phyloP scores from a whole-genome alignment of 2,329 filamentous ascomycete genomes.

The Botryotinia calthae region DNA sequence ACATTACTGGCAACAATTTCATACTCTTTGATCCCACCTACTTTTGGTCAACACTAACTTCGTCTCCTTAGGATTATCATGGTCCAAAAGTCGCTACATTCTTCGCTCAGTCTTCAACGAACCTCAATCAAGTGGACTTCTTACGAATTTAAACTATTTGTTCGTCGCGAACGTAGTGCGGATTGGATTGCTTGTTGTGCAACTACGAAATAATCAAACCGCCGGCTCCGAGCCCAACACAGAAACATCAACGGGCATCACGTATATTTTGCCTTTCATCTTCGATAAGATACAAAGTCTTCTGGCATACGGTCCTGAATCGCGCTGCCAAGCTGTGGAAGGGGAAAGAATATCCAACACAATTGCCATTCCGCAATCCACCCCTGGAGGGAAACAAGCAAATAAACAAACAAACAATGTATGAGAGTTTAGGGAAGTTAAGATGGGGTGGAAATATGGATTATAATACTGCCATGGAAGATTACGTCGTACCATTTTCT shows the following conservation, averaged over 20 bases:
- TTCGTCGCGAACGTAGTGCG: not conserved
- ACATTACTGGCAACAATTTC: not conserved
- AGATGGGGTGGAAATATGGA: not conserved
- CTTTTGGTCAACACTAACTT: not conserved
- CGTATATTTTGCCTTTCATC: not conserved
- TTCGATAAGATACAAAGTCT: not conserved
- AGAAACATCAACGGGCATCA: not conserved
- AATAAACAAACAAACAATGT: not conserved
- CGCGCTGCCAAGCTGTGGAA: not conserved
- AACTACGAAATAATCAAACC: not conserved
- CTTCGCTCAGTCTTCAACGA: not conserved
- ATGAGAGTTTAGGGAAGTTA: not conserved
- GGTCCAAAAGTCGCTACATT: not conserved
- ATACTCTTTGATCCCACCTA: not conserved
- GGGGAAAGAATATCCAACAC: not conserved
- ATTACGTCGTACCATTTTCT: not conserved
- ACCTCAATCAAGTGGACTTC: not conserved
- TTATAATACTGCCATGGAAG: not conserved
- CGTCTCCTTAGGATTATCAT: not conserved
- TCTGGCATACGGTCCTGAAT: not conserved
- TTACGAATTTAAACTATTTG: not conserved
- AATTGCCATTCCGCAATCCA: not conserved
- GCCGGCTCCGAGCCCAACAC: not conserved
- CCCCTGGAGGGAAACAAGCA: not conserved
- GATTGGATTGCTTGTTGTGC: not conserved